Evolutionary conservation across 139 green algal species (phyloP).

Genomic region (Coelastrella sp.): DNA sequence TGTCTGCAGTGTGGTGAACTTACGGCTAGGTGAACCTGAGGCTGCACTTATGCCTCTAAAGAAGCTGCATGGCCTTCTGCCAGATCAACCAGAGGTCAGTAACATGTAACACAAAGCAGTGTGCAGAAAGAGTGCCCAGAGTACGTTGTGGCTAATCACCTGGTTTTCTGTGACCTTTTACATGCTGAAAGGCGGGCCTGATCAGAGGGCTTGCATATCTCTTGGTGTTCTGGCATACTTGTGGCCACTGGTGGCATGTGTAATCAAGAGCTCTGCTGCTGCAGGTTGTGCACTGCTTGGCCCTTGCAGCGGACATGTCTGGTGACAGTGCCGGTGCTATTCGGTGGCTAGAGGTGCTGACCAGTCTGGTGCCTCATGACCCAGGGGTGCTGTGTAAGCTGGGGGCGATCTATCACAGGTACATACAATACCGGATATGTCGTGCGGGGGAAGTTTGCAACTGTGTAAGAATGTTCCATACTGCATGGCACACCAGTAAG

Average conservation of each 20-base stretch:
- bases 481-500: no score
- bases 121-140: no score
- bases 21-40: conserved; percentile 59
- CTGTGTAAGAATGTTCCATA: no score
- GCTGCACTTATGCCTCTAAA: conserved; percentile 30
- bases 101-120: no score
- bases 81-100: conserved; percentile 76
- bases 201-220: no score
- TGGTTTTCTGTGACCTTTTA: no score
- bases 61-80: conserved; percentile 80
- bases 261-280: not conserved
- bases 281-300: conserved; percentile 46
- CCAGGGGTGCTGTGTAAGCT: conserved; percentile 80
- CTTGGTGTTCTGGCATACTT: no score
- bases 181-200: no score
- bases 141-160: no score
- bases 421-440: not conserved
- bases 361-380: conserved; percentile 78
- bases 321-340: conserved; percentile 57
- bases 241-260: no score
- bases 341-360: conserved; percentile 87
- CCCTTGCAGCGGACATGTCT: conserved; percentile 46
- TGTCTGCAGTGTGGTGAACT: conserved; percentile 61
- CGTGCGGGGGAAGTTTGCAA: no score
- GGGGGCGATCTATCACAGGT: conserved; percentile 74